These are phyloP conservation scores for Populus hybrid DNA, from an alignment of 441 rosid genomes.

Conservation along the genomic window DNA sequence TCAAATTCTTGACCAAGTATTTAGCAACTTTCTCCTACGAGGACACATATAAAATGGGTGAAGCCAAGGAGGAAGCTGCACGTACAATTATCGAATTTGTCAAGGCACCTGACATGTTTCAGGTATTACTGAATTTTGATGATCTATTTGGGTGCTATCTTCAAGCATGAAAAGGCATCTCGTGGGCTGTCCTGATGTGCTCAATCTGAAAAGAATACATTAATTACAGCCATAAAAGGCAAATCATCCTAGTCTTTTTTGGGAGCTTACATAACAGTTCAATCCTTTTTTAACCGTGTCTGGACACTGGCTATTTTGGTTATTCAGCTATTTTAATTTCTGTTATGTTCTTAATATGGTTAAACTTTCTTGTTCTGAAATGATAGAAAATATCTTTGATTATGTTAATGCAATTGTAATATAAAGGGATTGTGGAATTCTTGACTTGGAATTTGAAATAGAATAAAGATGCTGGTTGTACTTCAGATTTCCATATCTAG, in stretches of 20 bases:
- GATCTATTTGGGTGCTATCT: background rate
- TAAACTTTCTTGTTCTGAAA: background rate
- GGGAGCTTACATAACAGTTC: background rate
- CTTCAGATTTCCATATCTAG: background rate
- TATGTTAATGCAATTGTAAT: background rate
- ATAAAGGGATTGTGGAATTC: background rate
- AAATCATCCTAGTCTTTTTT: background rate
- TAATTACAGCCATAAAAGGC: background rate
- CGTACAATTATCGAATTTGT: conserved; percentile 75
- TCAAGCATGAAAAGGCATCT: background rate
- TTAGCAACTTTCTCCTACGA: conserved; percentile 83
- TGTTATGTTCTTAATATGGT: background rate
- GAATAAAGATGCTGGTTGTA: background rate
- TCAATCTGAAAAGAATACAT: background rate
- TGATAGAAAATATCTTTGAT: background rate
- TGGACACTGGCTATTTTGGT: background rate
- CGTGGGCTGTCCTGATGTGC: background rate
- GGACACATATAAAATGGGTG: conserved; percentile 54
- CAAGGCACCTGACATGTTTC: conserved; percentile 79
- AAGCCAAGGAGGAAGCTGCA: conserved; percentile 94
- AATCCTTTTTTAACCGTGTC: background rate
- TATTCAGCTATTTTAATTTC: background rate
- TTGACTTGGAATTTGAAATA: background rate
- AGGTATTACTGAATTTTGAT: conserved; percentile 43
- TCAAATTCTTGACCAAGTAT: conserved; percentile 78